Percentiles rank a stretch among this genome's conserved stretches.
Evolutionary conservation across 2,329 filamentous ascomycete genomes (phyloP).

Genomic region (Epichloe glyceriae): DNA sequence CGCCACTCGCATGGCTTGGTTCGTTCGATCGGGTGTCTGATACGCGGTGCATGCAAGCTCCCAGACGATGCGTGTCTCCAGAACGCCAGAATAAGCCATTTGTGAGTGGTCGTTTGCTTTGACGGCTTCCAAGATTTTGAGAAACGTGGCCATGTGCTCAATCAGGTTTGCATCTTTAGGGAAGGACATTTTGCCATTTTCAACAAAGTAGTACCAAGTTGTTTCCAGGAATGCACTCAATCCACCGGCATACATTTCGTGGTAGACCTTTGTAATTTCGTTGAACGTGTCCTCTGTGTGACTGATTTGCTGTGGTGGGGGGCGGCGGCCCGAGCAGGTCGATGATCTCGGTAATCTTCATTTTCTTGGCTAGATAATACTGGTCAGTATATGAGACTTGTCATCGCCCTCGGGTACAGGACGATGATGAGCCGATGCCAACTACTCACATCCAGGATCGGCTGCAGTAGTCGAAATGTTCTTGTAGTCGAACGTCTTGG

Average conservation of each 20-base stretch:
- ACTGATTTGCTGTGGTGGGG: slow-evolving; percentile 38
- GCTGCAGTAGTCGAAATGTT: slow-evolving; percentile 13
- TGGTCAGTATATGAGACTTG: not conserved
- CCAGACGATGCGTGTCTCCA: slow-evolving; percentile 50
- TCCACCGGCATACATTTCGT: slow-evolving; percentile 61
- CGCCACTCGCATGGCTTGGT: slow-evolving; percentile 17
- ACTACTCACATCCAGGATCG: slow-evolving; percentile 36
- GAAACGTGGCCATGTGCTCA: slow-evolving; percentile 53
- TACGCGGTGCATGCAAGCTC: slow-evolving; percentile 39
- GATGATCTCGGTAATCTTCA: slow-evolving; percentile 64
- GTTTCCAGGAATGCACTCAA: slow-evolving; percentile 71
- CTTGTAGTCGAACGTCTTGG: slow-evolving; percentile 10
- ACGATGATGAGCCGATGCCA: slow-evolving; percentile 4
- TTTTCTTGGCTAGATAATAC: slow-evolving; percentile 29
- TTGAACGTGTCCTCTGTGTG: slow-evolving; percentile 40
- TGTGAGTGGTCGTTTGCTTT: slow-evolving; percentile 36
- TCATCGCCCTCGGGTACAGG: not conserved
- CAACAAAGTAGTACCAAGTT: slow-evolving; percentile 57
- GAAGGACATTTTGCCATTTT: slow-evolving; percentile 32
- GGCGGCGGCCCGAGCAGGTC: slow-evolving; percentile 45
- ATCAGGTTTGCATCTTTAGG: slow-evolving; percentile 43
- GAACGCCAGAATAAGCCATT: slow-evolving; percentile 38
- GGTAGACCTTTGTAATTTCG: slow-evolving; percentile 59
- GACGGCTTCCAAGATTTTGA: slow-evolving; percentile 39
- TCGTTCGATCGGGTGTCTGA: slow-evolving; percentile 23